Conservation (phyloP, 2,329 filamentous ascomycete species). For the Chalara sp. region DNA sequence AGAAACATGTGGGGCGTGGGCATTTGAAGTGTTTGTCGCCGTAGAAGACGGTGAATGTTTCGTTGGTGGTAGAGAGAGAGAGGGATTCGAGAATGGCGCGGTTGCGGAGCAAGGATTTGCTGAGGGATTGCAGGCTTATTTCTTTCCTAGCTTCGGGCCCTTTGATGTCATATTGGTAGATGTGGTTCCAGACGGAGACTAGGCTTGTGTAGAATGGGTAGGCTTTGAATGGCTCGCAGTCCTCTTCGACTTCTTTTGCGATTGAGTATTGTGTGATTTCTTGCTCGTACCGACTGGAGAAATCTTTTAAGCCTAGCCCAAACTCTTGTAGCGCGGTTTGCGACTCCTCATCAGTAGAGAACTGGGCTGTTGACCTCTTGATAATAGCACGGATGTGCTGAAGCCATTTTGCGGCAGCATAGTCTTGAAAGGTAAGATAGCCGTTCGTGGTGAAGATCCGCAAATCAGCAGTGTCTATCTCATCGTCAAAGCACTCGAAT, state of each 20-base stretch:
- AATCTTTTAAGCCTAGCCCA: neutral
- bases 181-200: slow-evolving; percentile 3
- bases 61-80: neutral
- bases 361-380: neutral
- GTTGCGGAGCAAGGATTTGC: slow-evolving; percentile 1
- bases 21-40: slow-evolving; percentile 33
- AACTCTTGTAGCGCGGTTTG: slow-evolving; percentile 2
- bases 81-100: slow-evolving; percentile 2
- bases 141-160: slow-evolving; percentile 2
- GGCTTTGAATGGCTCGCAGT: slow-evolving; percentile 4
- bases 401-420: slow-evolving; percentile 24
- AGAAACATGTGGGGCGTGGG: slow-evolving; percentile 30
- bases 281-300: neutral
- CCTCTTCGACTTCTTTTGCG: slow-evolving; percentile 5
- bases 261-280: neutral
- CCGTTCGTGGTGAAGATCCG: slow-evolving; percentile 7
- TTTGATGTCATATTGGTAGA: neutral
- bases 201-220: slow-evolving; percentile 1
- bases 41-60: slow-evolving; percentile 19
- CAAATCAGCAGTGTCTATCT: neutral
- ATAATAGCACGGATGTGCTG: slow-evolving; percentile 17
- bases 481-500: slow-evolving; percentile 19
- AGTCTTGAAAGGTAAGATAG: slow-evolving; percentile 24
- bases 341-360: neutral
- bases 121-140: slow-evolving; percentile 1